Conservation (phyloP, 2,329 filamentous ascomycete species). For the Aspergillus glaucus region DNA sequence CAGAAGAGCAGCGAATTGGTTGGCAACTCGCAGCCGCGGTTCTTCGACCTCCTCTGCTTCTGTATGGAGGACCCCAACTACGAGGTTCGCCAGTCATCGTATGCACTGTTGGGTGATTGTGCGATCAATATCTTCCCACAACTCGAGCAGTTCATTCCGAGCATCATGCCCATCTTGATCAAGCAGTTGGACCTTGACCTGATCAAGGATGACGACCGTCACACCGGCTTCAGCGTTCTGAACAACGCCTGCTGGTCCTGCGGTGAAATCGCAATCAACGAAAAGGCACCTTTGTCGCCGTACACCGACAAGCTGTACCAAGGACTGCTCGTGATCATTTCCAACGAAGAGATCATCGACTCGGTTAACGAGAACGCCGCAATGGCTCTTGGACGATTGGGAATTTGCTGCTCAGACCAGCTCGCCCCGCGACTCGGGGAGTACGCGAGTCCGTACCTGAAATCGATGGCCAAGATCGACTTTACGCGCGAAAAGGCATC, state of each 20-base stretch:
- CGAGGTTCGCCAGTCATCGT: slow-evolving; percentile 92
- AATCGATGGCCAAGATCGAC: slow-evolving; percentile 74
- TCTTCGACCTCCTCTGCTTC: slow-evolving; percentile 84
- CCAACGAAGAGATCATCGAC: slow-evolving; percentile 75
- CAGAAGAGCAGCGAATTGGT: slow-evolving; percentile 71
- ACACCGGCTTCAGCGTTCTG: slow-evolving; percentile 81
- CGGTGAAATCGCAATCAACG: slow-evolving; percentile 83
- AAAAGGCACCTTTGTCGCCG: slow-evolving; percentile 63
- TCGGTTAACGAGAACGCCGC: slow-evolving; percentile 91
- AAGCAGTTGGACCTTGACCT: slow-evolving; percentile 78
- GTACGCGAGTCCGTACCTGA: slow-evolving; percentile 77
- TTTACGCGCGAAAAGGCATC: slow-evolving; percentile 91
- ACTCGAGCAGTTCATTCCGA: slow-evolving; percentile 65
- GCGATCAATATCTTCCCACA: slow-evolving; percentile 86
- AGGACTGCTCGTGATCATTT: slow-evolving; percentile 73
- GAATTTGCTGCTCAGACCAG: slow-evolving; percentile 67
- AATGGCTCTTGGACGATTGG: slow-evolving; percentile 82
- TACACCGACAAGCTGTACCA: slow-evolving; percentile 73
- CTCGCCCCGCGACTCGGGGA: slow-evolving; percentile 72
- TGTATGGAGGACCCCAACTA: slow-evolving; percentile 90
- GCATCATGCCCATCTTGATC: slow-evolving; percentile 71
- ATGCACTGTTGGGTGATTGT: slow-evolving; percentile 89
- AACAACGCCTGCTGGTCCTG: slow-evolving; percentile 98
- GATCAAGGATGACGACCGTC: slow-evolving; percentile 70
- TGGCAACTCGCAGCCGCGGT: slow-evolving; percentile 65